These are phyloP conservation scores for Trametes elegans DNA, from an alignment of 768 basidiomycete species.

Conservation along the genomic window DNA sequence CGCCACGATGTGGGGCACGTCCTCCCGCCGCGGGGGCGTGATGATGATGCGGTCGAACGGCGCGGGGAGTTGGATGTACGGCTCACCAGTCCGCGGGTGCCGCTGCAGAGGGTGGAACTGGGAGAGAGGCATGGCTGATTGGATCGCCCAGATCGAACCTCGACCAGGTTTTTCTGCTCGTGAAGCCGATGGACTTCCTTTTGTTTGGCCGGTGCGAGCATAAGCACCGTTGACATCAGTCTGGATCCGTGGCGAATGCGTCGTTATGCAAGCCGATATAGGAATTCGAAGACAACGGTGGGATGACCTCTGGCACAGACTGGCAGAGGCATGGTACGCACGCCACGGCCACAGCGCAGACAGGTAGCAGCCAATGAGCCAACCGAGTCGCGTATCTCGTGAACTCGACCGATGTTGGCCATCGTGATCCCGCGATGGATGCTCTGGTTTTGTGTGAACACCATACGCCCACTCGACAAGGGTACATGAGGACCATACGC, in stretches of 20 bases:
- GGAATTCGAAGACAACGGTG: constrained; percentile 8
- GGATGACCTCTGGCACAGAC: neutral
- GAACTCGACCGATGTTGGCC: neutral
- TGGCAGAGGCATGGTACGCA: neutral
- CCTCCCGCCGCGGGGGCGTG: constrained; percentile 54
- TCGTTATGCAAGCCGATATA: constrained; percentile 6
- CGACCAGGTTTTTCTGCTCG: neutral
- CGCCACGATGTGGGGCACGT: constrained; percentile 36
- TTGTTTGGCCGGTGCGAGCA: neutral
- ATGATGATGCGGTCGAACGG: constrained; percentile 55
- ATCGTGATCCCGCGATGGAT: neutral
- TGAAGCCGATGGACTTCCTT: constrained; percentile 9
- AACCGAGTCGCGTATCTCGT: neutral
- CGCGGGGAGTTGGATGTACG: constrained; percentile 50
- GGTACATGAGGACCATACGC: neutral
- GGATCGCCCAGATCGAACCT: neutral
- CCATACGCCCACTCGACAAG: too few species aligned
- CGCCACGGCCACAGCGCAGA: neutral
- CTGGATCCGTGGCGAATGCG: neutral
- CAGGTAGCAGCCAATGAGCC: neutral
- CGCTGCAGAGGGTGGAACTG: constrained; percentile 37
- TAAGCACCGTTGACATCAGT: neutral
- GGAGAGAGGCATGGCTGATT: constrained; percentile 15
- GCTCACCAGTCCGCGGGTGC: constrained; percentile 37
- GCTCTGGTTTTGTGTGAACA: too few species aligned